phyloP scores from a whole-genome alignment of 192 early-diverging fungal species.

The Thamnidium elegans region DNA sequence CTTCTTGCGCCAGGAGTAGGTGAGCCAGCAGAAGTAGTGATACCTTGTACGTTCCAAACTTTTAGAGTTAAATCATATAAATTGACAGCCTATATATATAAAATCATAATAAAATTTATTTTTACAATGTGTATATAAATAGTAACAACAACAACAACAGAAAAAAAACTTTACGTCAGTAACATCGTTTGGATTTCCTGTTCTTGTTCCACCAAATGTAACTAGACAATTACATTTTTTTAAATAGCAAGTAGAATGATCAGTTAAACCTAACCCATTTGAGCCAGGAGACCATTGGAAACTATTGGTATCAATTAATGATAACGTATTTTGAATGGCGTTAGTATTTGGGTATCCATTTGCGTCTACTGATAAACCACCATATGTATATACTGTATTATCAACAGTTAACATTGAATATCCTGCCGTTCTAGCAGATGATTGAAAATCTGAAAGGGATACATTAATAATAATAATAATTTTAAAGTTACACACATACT shows the following conservation, averaged over 20 bases:
- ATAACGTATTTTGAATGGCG: constrained; percentile 31
- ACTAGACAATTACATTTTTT: constrained; percentile 48
- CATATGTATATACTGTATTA: constrained; percentile 44
- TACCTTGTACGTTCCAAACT: constrained; percentile 52
- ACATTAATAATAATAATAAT: constrained; percentile 11
- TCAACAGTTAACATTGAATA: constrained; percentile 54
- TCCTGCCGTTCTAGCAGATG: constrained; percentile 40
- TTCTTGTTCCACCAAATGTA: constrained; percentile 64
- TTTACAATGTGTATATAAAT: background rate
- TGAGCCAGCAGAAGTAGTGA: constrained; percentile 36
- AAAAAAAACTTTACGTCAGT: constrained; percentile 25
- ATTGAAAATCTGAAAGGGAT: constrained; percentile 1
- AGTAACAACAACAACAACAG: background rate
- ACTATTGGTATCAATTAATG: constrained; percentile 24
- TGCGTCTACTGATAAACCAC: constrained; percentile 25
- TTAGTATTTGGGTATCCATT: constrained; percentile 19
- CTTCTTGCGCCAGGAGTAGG: constrained; percentile 51
- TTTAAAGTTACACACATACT: constrained; percentile 16
- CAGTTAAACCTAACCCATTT: constrained; percentile 30
- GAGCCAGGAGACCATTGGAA: constrained; percentile 27
- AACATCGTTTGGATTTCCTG: constrained; percentile 44
- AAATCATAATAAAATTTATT: background rate
- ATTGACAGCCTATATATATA: constrained; percentile 3
- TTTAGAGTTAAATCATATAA: constrained; percentile 46
- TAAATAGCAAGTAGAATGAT: constrained; percentile 37